phyloP scores from a whole-genome alignment of 2,329 filamentous ascomycete genomes.

The Aspergillus novoparasiticus region DNA sequence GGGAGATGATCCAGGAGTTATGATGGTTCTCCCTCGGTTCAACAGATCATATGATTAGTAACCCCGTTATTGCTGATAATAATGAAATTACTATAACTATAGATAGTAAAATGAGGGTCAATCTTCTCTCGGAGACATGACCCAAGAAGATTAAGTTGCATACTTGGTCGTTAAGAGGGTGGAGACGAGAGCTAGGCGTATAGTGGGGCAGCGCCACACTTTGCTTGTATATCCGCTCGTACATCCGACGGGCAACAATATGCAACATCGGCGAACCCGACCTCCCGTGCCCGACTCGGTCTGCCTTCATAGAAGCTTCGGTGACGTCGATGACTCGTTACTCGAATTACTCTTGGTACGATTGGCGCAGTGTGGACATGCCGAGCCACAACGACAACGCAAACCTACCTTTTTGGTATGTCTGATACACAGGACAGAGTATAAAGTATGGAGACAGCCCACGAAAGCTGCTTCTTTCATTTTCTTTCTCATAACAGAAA shows the following conservation, averaged over 20 bases:
- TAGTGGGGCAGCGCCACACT: constrained; percentile 1
- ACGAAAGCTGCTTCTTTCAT: background rate
- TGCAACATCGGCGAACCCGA: background rate
- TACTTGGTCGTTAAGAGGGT: background rate
- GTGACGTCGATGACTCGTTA: background rate
- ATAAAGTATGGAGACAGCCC: background rate
- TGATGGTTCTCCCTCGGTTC: background rate
- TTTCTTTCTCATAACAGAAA: background rate
- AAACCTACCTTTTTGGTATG: background rate
- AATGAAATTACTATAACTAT: background rate
- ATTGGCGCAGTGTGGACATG: background rate
- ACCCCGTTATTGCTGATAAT: background rate
- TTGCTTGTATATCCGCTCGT: constrained; percentile 2
- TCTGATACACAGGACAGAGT: background rate
- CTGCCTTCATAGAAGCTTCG: background rate
- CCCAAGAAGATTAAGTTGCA: constrained; percentile 2
- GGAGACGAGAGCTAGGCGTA: background rate
- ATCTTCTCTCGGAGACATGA: background rate
- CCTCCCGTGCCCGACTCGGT: background rate
- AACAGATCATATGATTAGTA: background rate
- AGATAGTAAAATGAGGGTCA: background rate
- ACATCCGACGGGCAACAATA: background rate
- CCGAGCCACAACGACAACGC: background rate
- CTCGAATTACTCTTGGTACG: background rate
- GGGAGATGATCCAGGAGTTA: background rate